phyloP scores from a whole-genome alignment of 768 basidiomycete species.

The Russula compacta region DNA sequence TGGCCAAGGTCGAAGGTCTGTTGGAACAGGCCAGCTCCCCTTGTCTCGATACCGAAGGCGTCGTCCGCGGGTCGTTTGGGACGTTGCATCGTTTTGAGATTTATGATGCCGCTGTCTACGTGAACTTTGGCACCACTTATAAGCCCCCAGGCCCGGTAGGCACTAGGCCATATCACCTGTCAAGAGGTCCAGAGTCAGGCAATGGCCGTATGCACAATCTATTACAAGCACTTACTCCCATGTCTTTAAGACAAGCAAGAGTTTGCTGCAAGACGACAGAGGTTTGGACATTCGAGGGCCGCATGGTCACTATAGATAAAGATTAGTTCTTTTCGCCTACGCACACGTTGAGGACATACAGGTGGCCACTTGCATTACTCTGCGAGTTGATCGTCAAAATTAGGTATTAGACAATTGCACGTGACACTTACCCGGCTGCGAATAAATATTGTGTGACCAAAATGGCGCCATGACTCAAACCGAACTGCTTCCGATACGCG shows the following conservation, averaged over 20 bases:
- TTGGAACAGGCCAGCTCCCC: neutral
- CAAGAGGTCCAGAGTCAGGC: slow-evolving; percentile 50
- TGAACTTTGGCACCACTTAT: slow-evolving; percentile 19
- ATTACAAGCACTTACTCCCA: slow-evolving; percentile 42
- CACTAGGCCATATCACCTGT: slow-evolving; percentile 39
- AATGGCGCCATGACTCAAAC: slow-evolving; percentile 50
- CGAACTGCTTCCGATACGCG: slow-evolving; percentile 51
- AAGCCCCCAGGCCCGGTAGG: slow-evolving; percentile 18
- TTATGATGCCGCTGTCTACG: slow-evolving; percentile 15
- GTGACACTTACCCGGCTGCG: slow-evolving; percentile 52
- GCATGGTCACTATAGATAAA: slow-evolving; percentile 47
- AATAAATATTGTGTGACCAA: slow-evolving; percentile 64
- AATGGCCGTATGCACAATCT: slow-evolving; percentile 39
- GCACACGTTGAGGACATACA: slow-evolving; percentile 33
- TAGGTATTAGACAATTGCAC: neutral
- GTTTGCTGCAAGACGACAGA: slow-evolving; percentile 56
- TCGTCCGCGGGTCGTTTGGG: slow-evolving; percentile 18
- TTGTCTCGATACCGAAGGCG: slow-evolving; percentile 11
- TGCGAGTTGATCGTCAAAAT: slow-evolving; percentile 25
- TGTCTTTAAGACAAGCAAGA: slow-evolving; percentile 52
- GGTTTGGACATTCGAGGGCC: slow-evolving; percentile 64
- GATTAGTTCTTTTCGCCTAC: slow-evolving; percentile 4
- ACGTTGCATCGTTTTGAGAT: neutral
- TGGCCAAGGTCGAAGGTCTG: neutral
- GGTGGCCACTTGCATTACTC: slow-evolving; percentile 74